These are phyloP conservation scores for Kodamaea neixiangensis DNA, from an alignment of 805 yeast species.

Conservation along the genomic window DNA sequence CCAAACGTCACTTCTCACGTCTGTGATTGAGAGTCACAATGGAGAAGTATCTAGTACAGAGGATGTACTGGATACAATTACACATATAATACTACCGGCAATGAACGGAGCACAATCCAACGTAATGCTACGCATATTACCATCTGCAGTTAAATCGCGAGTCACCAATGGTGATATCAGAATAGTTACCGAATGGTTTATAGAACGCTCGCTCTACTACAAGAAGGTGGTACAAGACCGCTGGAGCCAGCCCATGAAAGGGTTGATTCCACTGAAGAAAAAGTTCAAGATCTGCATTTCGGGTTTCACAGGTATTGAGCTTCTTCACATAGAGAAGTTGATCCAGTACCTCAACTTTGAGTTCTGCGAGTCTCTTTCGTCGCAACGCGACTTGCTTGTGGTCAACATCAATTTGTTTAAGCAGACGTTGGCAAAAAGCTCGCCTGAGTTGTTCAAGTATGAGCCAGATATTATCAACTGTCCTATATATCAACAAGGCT, in stretches of 20 bases:
- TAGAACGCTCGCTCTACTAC: conserved; percentile 71
- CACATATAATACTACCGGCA: conserved; percentile 37
- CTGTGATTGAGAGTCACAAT: conserved; percentile 47
- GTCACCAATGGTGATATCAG: conserved; percentile 22
- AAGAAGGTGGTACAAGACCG: conserved; percentile 47
- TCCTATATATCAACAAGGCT: conserved; percentile 35
- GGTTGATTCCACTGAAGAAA: conserved; percentile 25
- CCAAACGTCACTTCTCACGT: conserved; percentile 39
- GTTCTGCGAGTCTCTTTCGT: conserved; percentile 49
- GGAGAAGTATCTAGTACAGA: conserved; percentile 34
- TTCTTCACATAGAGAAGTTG: conserved; percentile 67
- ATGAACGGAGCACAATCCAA: conserved; percentile 30
- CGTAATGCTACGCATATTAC: conserved; percentile 27
- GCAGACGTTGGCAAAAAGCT: conserved; percentile 32
- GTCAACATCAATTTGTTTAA: conserved; percentile 52
- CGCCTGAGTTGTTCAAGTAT: conserved; percentile 45
- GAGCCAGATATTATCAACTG: conserved; percentile 36
- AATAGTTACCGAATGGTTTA: conserved; percentile 75
- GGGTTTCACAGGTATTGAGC: conserved; percentile 79
- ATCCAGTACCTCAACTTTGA: conserved; percentile 55
- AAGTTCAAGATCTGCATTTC: conserved; percentile 52
- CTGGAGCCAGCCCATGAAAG: conserved; percentile 63
- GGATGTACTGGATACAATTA: conserved; percentile 23
- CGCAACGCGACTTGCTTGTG: conserved; percentile 56
- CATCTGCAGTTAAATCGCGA: conserved; percentile 23